Evolutionary conservation across 257 asterid genomes (phyloP).

Genomic region (Solanum acaule): DNA sequence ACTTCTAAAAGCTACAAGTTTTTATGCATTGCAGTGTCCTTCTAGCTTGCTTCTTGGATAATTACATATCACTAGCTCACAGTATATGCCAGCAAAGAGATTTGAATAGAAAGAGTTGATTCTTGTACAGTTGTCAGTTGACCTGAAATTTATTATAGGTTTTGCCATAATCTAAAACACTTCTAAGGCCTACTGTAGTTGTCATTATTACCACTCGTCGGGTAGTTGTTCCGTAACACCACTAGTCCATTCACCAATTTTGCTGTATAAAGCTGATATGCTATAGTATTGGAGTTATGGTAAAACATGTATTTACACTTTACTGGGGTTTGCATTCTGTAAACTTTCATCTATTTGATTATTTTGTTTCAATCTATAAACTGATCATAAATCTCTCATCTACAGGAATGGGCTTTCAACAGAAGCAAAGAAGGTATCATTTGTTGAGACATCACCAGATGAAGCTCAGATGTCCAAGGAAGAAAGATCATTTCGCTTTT

Average conservation of each 20-base stretch:
- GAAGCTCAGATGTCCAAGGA: conserved; percentile 87
- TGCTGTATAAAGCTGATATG: background rate
- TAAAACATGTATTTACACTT: background rate
- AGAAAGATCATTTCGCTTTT: conserved; percentile 90
- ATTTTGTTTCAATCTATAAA: background rate
- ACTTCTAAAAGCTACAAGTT: background rate
- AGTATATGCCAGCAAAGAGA: background rate
- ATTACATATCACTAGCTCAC: background rate
- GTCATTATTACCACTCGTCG: background rate
- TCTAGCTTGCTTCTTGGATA: background rate
- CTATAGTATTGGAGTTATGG: background rate
- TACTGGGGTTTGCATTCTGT: background rate
- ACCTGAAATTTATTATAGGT: background rate
- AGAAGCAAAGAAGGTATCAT: conserved; percentile 42
- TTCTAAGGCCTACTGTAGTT: background rate
- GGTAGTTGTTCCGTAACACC: background rate
- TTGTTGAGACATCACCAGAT: conserved; percentile 75
- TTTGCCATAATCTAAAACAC: background rate
- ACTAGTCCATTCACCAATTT: background rate
- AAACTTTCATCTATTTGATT: background rate
- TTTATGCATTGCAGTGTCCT: background rate
- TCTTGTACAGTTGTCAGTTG: background rate
- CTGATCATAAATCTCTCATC: background rate
- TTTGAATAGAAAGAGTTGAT: background rate
- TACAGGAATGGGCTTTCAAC: conserved; percentile 73